Conservation (phyloP, 208 protist genomes). For the Acanthamoeba quina region DNA sequence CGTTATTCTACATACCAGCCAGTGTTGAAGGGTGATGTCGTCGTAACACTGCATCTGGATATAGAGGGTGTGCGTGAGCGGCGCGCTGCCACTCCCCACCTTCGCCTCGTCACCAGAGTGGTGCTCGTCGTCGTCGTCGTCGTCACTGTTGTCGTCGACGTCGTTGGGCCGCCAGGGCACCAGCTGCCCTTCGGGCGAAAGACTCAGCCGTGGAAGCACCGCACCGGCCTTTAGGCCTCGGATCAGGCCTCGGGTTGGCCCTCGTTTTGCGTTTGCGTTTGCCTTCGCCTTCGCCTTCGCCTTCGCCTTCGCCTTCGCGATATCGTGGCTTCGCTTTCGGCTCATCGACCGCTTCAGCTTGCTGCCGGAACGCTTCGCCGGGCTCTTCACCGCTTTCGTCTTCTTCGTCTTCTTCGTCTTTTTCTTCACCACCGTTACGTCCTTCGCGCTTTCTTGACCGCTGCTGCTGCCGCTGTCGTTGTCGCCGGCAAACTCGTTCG, state of each 20-base stretch:
- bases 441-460: not conserved
- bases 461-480: not conserved
- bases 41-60: conserved; percentile 69
- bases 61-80: conserved; percentile 49
- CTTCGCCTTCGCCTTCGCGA: not conserved
- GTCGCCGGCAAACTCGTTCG: not conserved
- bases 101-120: not conserved
- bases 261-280: not conserved
- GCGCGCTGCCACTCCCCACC: not conserved
- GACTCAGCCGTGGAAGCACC: not conserved
- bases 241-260: not conserved
- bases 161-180: conserved; percentile 2
- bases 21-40: conserved; percentile 48
- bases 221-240: not conserved
- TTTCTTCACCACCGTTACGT: not conserved
- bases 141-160: not conserved
- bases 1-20: not conserved
- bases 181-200: not conserved
- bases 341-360: not conserved
- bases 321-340: not conserved
- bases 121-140: not conserved
- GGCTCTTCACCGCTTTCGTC: not conserved
- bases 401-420: not conserved
- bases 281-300: not conserved
- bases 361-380: not conserved